Percentiles rank a stretch among this genome's conserved stretches.
Evolutionary conservation across 169 alveolate species (phyloP).

Genomic region (Eimeria acervulina): DNA sequence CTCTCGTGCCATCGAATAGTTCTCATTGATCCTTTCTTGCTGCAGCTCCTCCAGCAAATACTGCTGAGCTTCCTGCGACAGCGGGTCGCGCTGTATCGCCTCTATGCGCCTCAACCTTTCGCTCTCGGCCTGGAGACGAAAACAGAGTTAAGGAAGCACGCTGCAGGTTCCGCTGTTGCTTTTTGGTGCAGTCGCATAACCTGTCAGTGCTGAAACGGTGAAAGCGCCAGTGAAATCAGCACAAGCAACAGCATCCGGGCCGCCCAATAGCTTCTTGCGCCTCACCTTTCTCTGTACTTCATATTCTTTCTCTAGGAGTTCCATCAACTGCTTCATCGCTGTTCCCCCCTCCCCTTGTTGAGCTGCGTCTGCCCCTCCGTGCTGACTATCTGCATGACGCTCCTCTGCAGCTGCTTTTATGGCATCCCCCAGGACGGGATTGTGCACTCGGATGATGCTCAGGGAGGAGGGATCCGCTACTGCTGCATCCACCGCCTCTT

Average conservation of each 20-base stretch:
- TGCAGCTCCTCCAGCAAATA: slow-evolving; percentile 69
- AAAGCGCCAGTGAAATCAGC: background rate
- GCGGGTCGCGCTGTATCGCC: slow-evolving; percentile 63
- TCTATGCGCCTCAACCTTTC: slow-evolving; percentile 47
- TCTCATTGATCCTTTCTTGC: slow-evolving; percentile 77
- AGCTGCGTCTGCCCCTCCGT: background rate
- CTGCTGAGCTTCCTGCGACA: slow-evolving; percentile 74
- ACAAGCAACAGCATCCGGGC: background rate
- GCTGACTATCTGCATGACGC: background rate
- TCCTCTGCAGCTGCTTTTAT: slow-evolving; percentile 41
- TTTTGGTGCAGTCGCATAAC: background rate
- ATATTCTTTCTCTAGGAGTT: background rate
- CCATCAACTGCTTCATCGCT: slow-evolving; percentile 44
- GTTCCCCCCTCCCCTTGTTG: slow-evolving; percentile 3
- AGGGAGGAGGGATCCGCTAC: slow-evolving; percentile 30
- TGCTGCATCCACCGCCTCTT: slow-evolving; percentile 64
- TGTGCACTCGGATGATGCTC: slow-evolving; percentile 31
- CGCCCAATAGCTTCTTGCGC: background rate
- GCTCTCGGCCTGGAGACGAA: slow-evolving; percentile 3
- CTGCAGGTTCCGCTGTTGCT: background rate
- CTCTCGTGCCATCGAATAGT: slow-evolving; percentile 83
- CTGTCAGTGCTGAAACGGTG: background rate
- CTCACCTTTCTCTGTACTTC: background rate
- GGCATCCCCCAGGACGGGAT: slow-evolving; percentile 59
- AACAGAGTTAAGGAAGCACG: background rate